Base-by-base conservation (phyloP, 257 asterid species). In the Nicotiana otophora region DNA sequence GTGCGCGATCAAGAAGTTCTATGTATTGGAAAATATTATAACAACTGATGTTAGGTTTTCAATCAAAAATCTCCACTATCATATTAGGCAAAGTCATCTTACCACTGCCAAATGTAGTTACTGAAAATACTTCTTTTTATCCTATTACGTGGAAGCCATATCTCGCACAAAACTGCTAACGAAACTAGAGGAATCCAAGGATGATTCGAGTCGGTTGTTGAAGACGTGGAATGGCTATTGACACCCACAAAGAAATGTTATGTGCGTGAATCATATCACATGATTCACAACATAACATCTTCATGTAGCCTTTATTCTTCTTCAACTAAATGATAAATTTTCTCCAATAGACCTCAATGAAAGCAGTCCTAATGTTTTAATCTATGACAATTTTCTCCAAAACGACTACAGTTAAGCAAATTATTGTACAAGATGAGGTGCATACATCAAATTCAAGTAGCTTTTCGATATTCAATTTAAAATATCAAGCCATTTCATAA, bases 81-180 rank as follows among this genome's bases (percentile, higher is more conserved):
- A 51, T 51, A 51, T 10, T 11, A 51, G 57, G 57, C 5, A 3
- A 33, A 68, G 26, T 76, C 84, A 33, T 15, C 96, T 87, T 89
- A 94, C 97, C 97, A 92, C 78, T 94, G 96, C 86, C 86, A 88
- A 61, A 64, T 80, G 66, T 86, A 88, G 64, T 77, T 90, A 81
- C 81, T 78, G 10, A 39, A 65, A 78, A 81, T 72, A 81, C 88
- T 88, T 78, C 86, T 82, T 75, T 88, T 88, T 84, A 85, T 83
- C 86, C 85, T 88, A 79, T 81, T 89, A 84, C 91, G 67, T 20
- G 95, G 93, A 86, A 94, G 92, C 98, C 98, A 91, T 87, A 94
- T 89, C 89, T 92, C 98, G 86, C 94, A 92, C 88, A 94, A 77
- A 66, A 96, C 95, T 0, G 95, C 96, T 39, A 85, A 30, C 31